Evolutionary conservation across 768 basidiomycete species (phyloP), one percentile per base, ranked within the genome.

Genomic region (Sporobolomyces pararoseus): DNA sequence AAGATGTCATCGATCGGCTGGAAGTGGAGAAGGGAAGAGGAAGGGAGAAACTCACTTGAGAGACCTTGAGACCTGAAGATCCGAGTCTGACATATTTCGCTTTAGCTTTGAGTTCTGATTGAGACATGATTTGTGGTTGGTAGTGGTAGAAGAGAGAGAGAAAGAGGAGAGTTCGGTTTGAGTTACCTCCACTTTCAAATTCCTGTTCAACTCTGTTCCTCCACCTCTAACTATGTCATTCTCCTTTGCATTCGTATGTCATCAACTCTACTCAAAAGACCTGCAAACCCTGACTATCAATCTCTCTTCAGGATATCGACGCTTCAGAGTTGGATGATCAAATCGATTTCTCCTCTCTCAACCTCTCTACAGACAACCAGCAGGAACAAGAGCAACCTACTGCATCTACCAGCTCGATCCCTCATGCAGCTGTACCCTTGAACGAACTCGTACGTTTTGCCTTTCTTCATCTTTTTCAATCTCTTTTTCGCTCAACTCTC

Each of bases 51-150:
- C 55, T 49, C 27, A 69, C 67, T 54, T 83, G 85, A 31, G 86
- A 87, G 1, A 88, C 83, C 76, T 87, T 85, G 49, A 86, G 78
- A 4, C 86, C 87, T 0, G 84, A 86, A 7, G 83, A 85, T 79
- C 87, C 85, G 25, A 83, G 80, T 53, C 81, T 64, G 35, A 69
- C 69, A 66, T 76, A 75, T 27, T 66, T 67, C 3, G 65, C 60
- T 55, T 68, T 47, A 23, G 49, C 19, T 21, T 49, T 7, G 17
- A 39, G 25, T 9, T 62, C 47, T 6, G 46, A 23, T n/a, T n/a
- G n/a, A 51, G 50, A 12, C 50, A 51, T 29, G 39, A 14, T 59
- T 29, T 9, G 46, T 12, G 23, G 46, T 13, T 4, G 31, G 27
- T 19, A 25, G 27, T 32, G 25, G 21, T 25, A 14, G 46, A 19